Percentiles rank a stretch among this genome's conserved stretches.
Evolutionary conservation across 2,329 filamentous ascomycete genomes (phyloP).

Genomic region (Aspergillus floridensis): DNA sequence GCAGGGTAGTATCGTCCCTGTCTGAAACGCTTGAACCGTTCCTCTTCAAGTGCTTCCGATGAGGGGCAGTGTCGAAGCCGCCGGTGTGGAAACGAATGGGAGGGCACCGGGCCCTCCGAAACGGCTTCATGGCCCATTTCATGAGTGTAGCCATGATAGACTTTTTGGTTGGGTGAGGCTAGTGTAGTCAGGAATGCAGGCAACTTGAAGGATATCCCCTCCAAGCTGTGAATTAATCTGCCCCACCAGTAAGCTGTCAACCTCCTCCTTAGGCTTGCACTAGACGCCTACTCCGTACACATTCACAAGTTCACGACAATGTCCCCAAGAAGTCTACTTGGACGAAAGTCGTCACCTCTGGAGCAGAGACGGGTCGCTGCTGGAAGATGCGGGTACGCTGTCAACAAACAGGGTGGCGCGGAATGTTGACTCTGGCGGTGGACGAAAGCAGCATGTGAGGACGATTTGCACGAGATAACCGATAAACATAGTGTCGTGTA

Average conservation of each 20-base stretch:
- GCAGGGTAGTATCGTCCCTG: slow-evolving; percentile 3
- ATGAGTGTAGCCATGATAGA: too few relatives aligned
- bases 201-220: too few relatives aligned
- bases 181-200: too few relatives aligned
- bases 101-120: too few relatives aligned
- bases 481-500: neutral
- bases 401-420: neutral
- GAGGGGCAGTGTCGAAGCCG: slow-evolving; percentile 12
- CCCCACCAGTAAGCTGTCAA: neutral
- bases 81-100: too few relatives aligned
- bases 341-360: neutral
- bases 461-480: neutral
- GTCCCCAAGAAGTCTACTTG: neutral
- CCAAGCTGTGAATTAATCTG: neutral
- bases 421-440: neutral
- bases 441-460: neutral
- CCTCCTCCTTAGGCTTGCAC: neutral
- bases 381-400: neutral
- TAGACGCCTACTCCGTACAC: too few relatives aligned
- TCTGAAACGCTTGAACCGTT: slow-evolving; percentile 26
- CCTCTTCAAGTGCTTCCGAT: slow-evolving; percentile 20
- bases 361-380: neutral
- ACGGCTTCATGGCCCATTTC: too few relatives aligned
- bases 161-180: too few relatives aligned
- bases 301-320: neutral